These are phyloP conservation scores for Mycothermus thermophilus DNA, from an alignment of 495 filamentous ascomycete species.

Conservation along the genomic window DNA sequence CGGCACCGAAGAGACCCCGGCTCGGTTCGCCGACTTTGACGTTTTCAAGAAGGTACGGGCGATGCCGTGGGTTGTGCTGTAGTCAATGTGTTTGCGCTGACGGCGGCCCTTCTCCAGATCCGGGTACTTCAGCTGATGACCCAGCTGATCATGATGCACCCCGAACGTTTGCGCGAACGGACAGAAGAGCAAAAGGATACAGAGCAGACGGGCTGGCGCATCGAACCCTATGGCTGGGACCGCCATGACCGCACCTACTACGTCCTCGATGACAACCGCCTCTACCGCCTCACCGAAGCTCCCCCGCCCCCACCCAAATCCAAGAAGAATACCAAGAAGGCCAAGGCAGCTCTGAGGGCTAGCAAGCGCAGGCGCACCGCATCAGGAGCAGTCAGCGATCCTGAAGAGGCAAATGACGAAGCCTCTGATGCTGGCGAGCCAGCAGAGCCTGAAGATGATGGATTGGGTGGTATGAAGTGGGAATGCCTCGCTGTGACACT, in stretches of 20 bases:
- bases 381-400: conserved; percentile 35
- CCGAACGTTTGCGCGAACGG: conserved; percentile 71
- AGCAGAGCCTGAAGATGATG: conserved; percentile 40
- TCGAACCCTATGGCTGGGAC: conserved; percentile 87
- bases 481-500: conserved; percentile 77
- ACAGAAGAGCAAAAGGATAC: conserved; percentile 69
- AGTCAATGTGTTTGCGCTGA: too few species aligned
- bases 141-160: conserved; percentile 76
- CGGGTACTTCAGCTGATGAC: conserved; percentile 78
- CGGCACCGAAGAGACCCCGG: conserved; percentile 58
- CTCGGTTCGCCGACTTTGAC: conserved; percentile 68
- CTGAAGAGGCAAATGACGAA: conserved; percentile 42
- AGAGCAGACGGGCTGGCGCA: conserved; percentile 78
- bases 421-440: conserved; percentile 18
- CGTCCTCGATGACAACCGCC: conserved; percentile 82
- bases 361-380: conserved; percentile 61
- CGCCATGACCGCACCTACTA: conserved; percentile 70
- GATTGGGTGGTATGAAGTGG: conserved; percentile 66
- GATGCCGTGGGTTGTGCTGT: too few species aligned
- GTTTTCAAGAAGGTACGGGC: conserved; percentile 55
- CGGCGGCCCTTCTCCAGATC: too few species aligned
- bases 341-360: conserved; percentile 48
- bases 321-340: conserved; percentile 65
- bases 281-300: conserved; percentile 73
- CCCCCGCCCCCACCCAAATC: conserved; percentile 46